Evolutionary conservation across 2,329 filamentous ascomycete species (phyloP).

Genomic region (Diplodia sapinea): DNA sequence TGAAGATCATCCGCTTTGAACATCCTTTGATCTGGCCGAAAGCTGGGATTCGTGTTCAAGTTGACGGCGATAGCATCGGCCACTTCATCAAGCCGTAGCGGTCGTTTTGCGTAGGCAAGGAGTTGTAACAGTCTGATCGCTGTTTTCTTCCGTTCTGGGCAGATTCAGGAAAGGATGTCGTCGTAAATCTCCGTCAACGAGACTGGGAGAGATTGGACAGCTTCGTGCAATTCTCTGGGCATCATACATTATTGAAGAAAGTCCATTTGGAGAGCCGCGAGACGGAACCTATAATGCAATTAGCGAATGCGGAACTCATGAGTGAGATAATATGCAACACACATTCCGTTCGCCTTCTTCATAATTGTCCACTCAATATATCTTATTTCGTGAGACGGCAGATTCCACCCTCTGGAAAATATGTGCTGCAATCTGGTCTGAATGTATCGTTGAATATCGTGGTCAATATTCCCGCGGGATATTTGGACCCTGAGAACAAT

Average conservation of each 20-base stretch:
- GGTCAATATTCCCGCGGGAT: not conserved
- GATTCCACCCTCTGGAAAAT: not conserved
- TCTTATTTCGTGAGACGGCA: not conserved
- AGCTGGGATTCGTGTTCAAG: not conserved
- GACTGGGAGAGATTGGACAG: not conserved
- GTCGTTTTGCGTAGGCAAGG: not conserved
- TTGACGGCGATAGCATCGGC: not conserved
- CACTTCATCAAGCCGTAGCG: not conserved
- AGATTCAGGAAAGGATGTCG: not conserved
- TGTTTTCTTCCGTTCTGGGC: not conserved
- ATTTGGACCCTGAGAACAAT: not conserved
- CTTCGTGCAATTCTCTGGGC: not conserved
- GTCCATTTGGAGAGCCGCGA: not conserved
- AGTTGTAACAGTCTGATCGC: not conserved
- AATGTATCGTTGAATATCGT: not conserved
- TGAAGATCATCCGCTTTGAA: not conserved
- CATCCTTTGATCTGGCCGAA: not conserved
- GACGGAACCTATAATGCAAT: not conserved
- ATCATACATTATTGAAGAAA: not conserved
- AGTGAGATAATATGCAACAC: not conserved
- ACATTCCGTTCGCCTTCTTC: not conserved
- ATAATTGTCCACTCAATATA: not conserved
- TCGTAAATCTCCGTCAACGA: not conserved
- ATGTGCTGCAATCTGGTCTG: not conserved
- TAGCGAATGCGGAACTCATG: not conserved